These are phyloP conservation scores for Cunninghamia lanceolata DNA, from an alignment of 75 land plant species.

Conservation along the genomic window DNA sequence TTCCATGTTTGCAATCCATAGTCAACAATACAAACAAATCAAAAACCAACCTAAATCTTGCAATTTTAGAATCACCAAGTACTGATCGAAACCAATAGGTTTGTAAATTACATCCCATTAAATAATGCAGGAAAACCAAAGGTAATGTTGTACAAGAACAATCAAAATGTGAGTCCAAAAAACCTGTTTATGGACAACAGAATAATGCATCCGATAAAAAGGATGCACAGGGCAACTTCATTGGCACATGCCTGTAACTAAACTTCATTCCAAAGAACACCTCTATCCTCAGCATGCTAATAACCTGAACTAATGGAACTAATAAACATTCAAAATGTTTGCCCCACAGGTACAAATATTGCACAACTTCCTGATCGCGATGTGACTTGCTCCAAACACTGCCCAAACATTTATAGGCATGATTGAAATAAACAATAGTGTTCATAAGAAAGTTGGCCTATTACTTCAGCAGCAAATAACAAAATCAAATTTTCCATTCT, in stretches of 20 bases:
- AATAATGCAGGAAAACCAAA: neutral
- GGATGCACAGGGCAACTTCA: neutral
- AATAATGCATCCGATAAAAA: neutral
- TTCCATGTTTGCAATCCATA: neutral
- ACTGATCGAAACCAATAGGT: neutral
- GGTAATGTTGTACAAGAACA: neutral
- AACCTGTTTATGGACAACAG: neutral
- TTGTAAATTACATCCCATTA: neutral
- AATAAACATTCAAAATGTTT: neutral
- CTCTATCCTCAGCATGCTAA: neutral
- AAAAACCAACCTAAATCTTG: neutral
- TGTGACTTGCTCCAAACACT: neutral
- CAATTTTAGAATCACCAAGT: neutral
- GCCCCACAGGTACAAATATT: neutral
- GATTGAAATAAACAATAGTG: conserved; percentile 1
- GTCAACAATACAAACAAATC: neutral
- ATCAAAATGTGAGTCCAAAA: neutral
- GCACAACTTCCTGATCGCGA: neutral
- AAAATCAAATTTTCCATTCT: neutral
- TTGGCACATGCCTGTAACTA: neutral
- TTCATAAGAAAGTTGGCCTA: neutral
- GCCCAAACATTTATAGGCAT: neutral
- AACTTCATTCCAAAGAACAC: neutral
- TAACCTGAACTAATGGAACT: neutral
- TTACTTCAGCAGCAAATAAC: neutral